phyloP scores from a whole-genome alignment of 257 asterid species.

The Jacaranda mimosifolia region DNA sequence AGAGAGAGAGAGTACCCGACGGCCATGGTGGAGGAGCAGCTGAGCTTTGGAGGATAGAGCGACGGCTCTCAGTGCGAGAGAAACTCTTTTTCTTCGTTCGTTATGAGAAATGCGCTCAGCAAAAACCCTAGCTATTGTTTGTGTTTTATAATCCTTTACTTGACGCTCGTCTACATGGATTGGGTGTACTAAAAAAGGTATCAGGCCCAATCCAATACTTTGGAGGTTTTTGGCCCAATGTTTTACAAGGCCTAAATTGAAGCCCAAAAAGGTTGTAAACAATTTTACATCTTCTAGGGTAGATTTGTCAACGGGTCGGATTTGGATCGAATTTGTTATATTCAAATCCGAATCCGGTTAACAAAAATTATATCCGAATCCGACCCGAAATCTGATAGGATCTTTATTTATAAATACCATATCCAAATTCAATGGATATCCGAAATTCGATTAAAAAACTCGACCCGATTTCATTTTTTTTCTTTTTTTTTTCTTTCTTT shows the following conservation, averaged over 20 bases:
- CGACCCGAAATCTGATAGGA: no score
- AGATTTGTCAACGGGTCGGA: no score
- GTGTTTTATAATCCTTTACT: slow-evolving; percentile 4
- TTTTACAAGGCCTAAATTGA: not conserved
- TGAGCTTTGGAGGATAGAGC: slow-evolving; percentile 37
- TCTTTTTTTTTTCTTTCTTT: no score
- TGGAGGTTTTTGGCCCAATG: not conserved
- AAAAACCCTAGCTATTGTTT: slow-evolving; percentile 39
- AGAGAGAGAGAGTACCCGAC: slow-evolving; percentile 63
- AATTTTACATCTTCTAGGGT: no score
- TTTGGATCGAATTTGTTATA: no score
- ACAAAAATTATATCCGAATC: no score
- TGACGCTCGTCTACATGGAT: not conserved
- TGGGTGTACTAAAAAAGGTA: not conserved
- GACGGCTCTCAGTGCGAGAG: slow-evolving; percentile 26
- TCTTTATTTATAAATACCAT: no score
- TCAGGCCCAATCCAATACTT: slow-evolving; percentile 6
- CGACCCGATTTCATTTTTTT: no score
- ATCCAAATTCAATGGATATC: no score
- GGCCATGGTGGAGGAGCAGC: slow-evolving; percentile 70
- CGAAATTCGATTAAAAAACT: no score
- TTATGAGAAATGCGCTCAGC: not conserved
- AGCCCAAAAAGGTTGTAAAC: not conserved
- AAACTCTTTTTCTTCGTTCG: not conserved
- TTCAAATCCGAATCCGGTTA: no score